Evolutionary conservation across 2,329 filamentous ascomycete genomes (phyloP), one percentile per base, ranked within the genome.

Genomic region (Aureobasidium zeae): DNA sequence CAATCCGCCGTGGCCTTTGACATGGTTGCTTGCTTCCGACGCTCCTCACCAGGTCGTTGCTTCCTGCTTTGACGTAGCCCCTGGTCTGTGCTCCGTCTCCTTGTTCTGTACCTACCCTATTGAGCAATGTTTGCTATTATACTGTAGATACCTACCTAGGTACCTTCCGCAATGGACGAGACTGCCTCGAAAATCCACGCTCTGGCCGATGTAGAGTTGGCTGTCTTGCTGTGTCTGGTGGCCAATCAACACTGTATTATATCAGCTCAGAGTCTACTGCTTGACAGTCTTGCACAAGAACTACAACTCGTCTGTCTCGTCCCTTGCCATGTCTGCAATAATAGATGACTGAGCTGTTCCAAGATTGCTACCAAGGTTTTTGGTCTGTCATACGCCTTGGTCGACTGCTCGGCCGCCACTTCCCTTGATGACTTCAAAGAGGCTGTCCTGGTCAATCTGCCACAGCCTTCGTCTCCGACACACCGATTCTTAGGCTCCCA

Each of bases 241-340:
- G 79, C 81, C 48, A 75, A 81, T 52, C 84, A 94, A 62, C 88
- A 96, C 62, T 94, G 86, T 65, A 79, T 96, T 54, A 78, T 96
- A 57, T 82, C 86, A 63, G 83, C 85, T 12, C 74, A 79, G 2
- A 60, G 67, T 4, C 66, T 74, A 25, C 66, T 69, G 41, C 64
- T 89, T 45, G 72, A 83, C 60, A 73, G 79, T 51, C 69, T 94
- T n/a, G 72, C 80, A 31, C 72, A 77, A 41, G 86, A 94, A 62
- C 68, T 94, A 16, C 73, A 76, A 50, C 66, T 91, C 57, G 83
- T 86, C 64, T 10, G 48, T 46, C 46, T 32, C 25, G n/a, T 16
- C 25, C 16, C 26, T 19, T 4, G 15, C 15, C 3, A 6, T 5
- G 1, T 32, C 25, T 24, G 22, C 19, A 11, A 13, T 29, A 28